phyloP scores from a whole-genome alignment of 2,329 filamentous ascomycete species.

The Talaromyces amestolkiae region DNA sequence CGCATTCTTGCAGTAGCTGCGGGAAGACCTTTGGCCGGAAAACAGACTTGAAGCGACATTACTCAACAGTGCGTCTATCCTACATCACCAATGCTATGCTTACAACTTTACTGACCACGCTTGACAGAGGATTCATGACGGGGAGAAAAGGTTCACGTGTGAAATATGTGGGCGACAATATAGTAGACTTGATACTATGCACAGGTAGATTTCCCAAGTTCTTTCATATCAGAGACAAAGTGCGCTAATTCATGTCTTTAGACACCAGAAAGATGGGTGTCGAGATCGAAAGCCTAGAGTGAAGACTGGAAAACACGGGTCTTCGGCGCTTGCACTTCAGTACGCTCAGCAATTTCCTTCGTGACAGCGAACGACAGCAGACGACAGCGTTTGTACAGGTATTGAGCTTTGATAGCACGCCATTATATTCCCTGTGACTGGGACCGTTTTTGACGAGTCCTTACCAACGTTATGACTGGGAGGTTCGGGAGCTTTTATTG shows the following conservation, averaged over 20 bases:
- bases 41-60: constrained; percentile 67
- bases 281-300: neutral
- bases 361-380: neutral
- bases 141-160: constrained; percentile 15
- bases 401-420: neutral
- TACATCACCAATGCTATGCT: constrained; percentile 26
- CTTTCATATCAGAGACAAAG: neutral
- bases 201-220: constrained; percentile 3
- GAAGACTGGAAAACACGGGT: neutral
- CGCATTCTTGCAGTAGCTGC: constrained; percentile 69
- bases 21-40: constrained; percentile 75
- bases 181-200: constrained; percentile 17
- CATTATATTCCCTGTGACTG: neutral
- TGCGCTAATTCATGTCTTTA: constrained; percentile 7
- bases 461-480: neutral
- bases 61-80: constrained; percentile 48
- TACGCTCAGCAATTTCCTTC: constrained; percentile 1
- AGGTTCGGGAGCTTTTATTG: neutral
- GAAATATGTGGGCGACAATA: constrained; percentile 15
- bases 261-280: constrained; percentile 16
- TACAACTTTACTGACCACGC: constrained; percentile 33
- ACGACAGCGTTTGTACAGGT: neutral
- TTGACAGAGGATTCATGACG: constrained; percentile 17
- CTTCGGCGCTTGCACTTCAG: neutral
- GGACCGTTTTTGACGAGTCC: neutral